Base-by-base conservation (phyloP, 495 filamentous ascomycete species). In the Extremus antarcticus region DNA sequence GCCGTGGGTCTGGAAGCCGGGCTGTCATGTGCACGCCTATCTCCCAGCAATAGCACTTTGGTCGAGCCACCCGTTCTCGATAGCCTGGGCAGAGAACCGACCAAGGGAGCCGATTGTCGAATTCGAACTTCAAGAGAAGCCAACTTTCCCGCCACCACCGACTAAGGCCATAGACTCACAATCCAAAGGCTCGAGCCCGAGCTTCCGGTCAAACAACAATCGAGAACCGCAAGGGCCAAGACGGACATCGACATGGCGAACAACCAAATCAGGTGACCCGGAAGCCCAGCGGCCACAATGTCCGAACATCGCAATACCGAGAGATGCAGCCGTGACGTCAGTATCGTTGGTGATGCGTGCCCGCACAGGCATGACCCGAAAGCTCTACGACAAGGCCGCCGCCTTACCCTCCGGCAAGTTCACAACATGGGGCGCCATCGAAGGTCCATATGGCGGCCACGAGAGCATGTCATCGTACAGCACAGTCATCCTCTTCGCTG, bases 51-150 rank as follows among this genome's bases (percentile, higher is more conserved):
- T 80, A 19, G 69, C 72, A 0, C 63, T 76, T 16, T 78, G 72
- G 73, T 75, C 76, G 0, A 78, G 75, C 17, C 78, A 82, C 59
- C 78, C 78, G 0, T 82, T 82, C 60, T 78, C 76, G 0, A 71
- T 80, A 22, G 78, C 78, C 4, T 82, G 78, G 78, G 68, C 66
- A 25, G 62, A 64, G 45, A 60, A 51, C 29, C 4, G 38, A 23
- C 25, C 58, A 1, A 23, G 50, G 21, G 32, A 17, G 41, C 23
- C 57, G 13, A 22, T 51, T 9, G 29, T 51, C 2, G 57, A 55
- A 1, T 48, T 59, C 22, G 59, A 61, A 35, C 43, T 57, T 53
- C 59, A 65, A 39, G 62, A 63, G 50, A 35, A 35, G 29, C 7
- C 29, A 35, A 35, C 13, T 13, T 35, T 7, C 13, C 29, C 29